Conservation (phyloP, 2,329 filamentous ascomycete genomes). For the Aspergillus sp. region DNA sequence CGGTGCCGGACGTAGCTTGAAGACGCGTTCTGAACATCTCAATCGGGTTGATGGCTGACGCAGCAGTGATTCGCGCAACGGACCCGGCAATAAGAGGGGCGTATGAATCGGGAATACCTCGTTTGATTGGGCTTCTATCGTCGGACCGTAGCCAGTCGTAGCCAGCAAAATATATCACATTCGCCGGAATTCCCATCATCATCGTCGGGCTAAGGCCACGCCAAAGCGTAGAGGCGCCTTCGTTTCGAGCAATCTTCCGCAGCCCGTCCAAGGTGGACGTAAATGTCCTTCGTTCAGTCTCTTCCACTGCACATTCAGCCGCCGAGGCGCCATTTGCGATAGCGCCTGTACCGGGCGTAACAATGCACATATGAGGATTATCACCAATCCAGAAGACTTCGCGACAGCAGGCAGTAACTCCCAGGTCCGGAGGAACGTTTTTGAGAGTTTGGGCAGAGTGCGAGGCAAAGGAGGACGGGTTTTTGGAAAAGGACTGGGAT, state of each 20-base stretch:
- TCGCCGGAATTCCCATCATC: conserved; percentile 85
- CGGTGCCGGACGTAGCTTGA: conserved; percentile 58
- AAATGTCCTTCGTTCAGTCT: conserved; percentile 72
- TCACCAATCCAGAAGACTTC: conserved; percentile 96
- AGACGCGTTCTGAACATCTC: conserved; percentile 91
- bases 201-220: conserved; percentile 88
- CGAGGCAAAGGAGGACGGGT: conserved; percentile 47
- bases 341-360: conserved; percentile 38
- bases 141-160: conserved; percentile 89
- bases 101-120: conserved; percentile 56
- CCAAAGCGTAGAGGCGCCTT: conserved; percentile 81
- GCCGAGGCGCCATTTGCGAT: conserved; percentile 36
- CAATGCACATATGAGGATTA: conserved; percentile 69
- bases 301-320: conserved; percentile 74
- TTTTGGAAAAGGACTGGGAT: conserved; percentile 57
- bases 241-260: conserved; percentile 87
- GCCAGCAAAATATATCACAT: conserved; percentile 97
- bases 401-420: conserved; percentile 87
- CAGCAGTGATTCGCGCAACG: conserved; percentile 67
- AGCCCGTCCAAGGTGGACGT: conserved; percentile 87
- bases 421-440: conserved; percentile 71
- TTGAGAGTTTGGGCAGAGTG: conserved; percentile 46
- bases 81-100: conserved; percentile 74
- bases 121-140: conserved; percentile 59
- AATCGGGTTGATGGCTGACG: conserved; percentile 75